Base-by-base conservation (phyloP, 2,329 filamentous ascomycete genomes). In the Aspergillus arachidicola region DNA sequence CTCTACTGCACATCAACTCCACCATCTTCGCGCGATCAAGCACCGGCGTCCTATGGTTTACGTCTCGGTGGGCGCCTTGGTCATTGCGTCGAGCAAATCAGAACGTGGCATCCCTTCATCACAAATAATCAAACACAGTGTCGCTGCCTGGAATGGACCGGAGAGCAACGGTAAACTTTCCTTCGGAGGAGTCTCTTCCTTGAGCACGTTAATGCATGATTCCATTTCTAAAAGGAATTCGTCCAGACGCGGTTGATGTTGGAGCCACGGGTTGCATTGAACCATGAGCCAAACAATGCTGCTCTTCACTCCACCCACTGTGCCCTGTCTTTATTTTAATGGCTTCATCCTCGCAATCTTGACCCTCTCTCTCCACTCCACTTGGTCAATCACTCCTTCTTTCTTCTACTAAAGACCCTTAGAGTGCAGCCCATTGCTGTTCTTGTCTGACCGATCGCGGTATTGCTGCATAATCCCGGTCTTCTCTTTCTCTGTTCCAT, bases 241-340 rank as follows among this genome's bases (percentile, higher is more conserved):
- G 43, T 65, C 57, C 61, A 66, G 53, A 59, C 59, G 30, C 58
- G 58, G 61, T 69, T 58, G 58, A 69, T 63, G 64, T 63, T 61
- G 63, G 62, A 60, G 57, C 67, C 67, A 69, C 59, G 64, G 67
- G 59, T 56, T 62, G 60, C 57, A 62, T 59, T 58, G 34, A 21
- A 21, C 57, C 58, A 50, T 63, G 53, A 58, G 55, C 48, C 45
- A 45, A 26, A 32, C 53, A 41, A 38, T 9, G 38, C 38, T 59
- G 23, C 28, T 19, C 51, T 28, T n/a, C 58, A 56, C 51, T 63
- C 60, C 59, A 53, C 58, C 54, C 38, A 28, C 32, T 48, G 32
- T 36, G 61, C 32, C 26, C 54, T 56, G 28, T 55, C 50, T 32
- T 36, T 67, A 66, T 68, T 66, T 66, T 63, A 68, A 64, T 58